A percentile compares a stretch with the other conserved stretches of the same genome.
Evolutionary conservation across 345 rosid genomes (phyloP).

Genomic region (Citrus unshiu): DNA sequence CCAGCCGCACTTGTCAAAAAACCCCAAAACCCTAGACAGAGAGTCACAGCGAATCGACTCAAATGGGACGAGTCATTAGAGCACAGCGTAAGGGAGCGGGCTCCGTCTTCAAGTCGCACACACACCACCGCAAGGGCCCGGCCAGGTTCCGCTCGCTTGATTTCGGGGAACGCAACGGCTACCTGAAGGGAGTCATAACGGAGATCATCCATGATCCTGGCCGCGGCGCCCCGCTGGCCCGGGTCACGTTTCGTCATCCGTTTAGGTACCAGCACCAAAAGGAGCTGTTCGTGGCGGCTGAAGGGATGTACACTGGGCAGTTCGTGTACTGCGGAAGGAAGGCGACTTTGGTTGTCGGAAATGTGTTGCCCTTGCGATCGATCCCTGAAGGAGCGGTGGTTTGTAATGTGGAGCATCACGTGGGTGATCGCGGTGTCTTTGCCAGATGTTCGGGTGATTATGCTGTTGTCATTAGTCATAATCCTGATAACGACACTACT

Average conservation of each 20-base stretch:
- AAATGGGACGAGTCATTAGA: constrained; percentile 72
- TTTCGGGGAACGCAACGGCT: constrained; percentile 69
- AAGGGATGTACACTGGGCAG: constrained; percentile 63
- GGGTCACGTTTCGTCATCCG: constrained; percentile 62
- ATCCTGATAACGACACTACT: constrained; percentile 61
- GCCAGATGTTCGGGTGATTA: constrained; percentile 64
- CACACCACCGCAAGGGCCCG: constrained; percentile 77
- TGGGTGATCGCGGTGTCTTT: constrained; percentile 66
- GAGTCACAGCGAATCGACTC: not conserved
- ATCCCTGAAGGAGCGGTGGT: constrained; percentile 76
- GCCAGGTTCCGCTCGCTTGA: constrained; percentile 70
- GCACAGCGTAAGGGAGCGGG: constrained; percentile 78
- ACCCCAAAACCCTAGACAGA: not conserved
- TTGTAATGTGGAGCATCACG: constrained; percentile 72
- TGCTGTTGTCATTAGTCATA: constrained; percentile 61
- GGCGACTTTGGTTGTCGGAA: constrained; percentile 50
- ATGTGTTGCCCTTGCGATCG: constrained; percentile 48
- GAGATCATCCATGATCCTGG: constrained; percentile 75
- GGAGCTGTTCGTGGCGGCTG: constrained; percentile 71
- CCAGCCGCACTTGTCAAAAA: not conserved
- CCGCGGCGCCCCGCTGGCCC: constrained; percentile 66
- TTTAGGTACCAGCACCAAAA: constrained; percentile 67
- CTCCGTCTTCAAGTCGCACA: constrained; percentile 72
- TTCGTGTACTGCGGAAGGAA: constrained; percentile 55
- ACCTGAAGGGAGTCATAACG: constrained; percentile 58